A percentile compares a stretch with the other conserved stretches of the same genome.
Conservation (phyloP, 495 filamentous ascomycete genomes). For the Penicilliopsis zonata region DNA sequence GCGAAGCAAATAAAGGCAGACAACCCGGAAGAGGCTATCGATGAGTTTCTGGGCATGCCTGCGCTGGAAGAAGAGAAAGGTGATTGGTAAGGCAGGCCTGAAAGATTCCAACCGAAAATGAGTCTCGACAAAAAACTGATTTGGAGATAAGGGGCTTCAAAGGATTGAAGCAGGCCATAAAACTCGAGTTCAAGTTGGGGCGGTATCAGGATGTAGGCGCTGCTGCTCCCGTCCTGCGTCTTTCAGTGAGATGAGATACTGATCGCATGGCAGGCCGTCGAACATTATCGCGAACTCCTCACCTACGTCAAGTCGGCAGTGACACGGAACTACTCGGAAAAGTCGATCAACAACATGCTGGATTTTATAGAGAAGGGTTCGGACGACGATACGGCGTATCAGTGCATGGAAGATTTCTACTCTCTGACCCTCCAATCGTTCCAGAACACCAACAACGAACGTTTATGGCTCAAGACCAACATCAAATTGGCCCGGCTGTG, state of each 20-base stretch:
- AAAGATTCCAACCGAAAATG: no score
- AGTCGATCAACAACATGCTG: constrained; percentile 98
- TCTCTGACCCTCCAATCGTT: constrained; percentile 85
- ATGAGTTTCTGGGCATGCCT: constrained; percentile 81
- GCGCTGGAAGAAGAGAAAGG: constrained; percentile 79
- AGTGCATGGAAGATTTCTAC: constrained; percentile 94
- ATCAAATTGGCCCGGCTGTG: constrained; percentile 90
- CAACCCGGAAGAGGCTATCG: constrained; percentile 78
- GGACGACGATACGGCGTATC: constrained; percentile 63
- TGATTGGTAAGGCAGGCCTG: constrained; percentile 54
- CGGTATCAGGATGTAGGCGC: constrained; percentile 66
- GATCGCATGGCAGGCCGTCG: constrained; percentile 56
- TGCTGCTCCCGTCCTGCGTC: background rate
- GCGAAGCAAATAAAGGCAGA: constrained; percentile 90
- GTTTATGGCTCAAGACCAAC: constrained; percentile 96
- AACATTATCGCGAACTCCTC: constrained; percentile 89
- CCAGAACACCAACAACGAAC: constrained; percentile 94
- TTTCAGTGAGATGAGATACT: constrained; percentile 3
- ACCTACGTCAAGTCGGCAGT: constrained; percentile 96
- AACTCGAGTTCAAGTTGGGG: constrained; percentile 82
- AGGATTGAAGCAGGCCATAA: constrained; percentile 93
- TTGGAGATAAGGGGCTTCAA: constrained; percentile 70
- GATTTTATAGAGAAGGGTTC: constrained; percentile 94
- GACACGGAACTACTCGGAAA: constrained; percentile 96
- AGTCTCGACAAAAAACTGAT: no score